These are phyloP conservation scores for Urtica urens DNA, from an alignment of 306 rosid genomes.

Conservation along the genomic window DNA sequence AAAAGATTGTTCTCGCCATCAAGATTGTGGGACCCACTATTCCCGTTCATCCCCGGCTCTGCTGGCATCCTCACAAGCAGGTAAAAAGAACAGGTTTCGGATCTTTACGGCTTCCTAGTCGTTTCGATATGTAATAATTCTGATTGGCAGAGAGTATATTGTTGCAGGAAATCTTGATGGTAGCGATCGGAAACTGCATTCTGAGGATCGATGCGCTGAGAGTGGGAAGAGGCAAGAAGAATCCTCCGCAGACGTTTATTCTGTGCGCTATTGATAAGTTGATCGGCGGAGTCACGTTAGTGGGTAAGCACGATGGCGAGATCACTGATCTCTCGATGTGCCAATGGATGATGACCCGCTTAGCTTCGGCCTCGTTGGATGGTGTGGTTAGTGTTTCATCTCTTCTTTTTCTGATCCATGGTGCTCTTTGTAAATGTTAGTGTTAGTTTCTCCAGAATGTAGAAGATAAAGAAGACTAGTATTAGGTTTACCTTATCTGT, in stretches of 20 bases:
- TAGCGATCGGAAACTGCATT: conserved; percentile 39
- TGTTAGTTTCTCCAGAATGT: background rate
- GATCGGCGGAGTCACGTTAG: conserved; percentile 49
- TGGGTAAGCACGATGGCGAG: conserved; percentile 54
- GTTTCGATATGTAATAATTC: conserved; percentile 1
- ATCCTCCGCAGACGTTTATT: conserved; percentile 51
- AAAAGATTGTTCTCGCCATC: conserved; percentile 41
- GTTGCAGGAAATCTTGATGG: conserved; percentile 57
- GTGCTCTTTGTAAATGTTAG: background rate
- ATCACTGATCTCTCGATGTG: conserved; percentile 70
- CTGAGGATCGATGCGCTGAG: conserved; percentile 48
- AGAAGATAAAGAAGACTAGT: background rate
- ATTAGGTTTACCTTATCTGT: background rate
- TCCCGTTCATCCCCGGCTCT: conserved; percentile 52
- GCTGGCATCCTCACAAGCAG: conserved; percentile 85
- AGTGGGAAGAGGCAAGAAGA: conserved; percentile 43
- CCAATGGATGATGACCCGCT: conserved; percentile 71
- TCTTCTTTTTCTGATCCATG: too few relatives aligned
- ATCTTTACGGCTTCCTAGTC: conserved; percentile 7
- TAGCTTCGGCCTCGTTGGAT: conserved; percentile 66
- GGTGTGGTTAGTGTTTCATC: conserved; percentile 45
- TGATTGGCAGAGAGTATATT: conserved; percentile 6
- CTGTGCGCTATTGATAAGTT: conserved; percentile 47
- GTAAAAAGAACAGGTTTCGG: conserved; percentile 20
- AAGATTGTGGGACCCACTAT: conserved; percentile 46